phyloP scores from a whole-genome alignment of 169 alveolate genomes.

The Plasmodium ovale region DNA sequence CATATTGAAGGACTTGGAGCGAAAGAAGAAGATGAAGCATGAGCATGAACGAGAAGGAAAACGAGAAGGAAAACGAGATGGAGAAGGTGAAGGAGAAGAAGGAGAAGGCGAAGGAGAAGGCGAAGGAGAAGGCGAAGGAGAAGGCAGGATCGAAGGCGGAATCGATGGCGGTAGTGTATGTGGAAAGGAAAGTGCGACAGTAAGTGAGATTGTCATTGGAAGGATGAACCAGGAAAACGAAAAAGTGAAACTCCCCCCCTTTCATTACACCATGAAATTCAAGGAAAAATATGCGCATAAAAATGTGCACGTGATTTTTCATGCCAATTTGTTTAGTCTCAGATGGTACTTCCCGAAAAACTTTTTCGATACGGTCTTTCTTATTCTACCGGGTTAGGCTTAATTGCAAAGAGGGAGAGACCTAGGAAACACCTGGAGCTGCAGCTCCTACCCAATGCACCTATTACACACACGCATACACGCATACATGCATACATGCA shows the following conservation, averaged over 20 bases:
- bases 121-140: neutral
- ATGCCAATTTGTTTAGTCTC: slow-evolving; percentile 25
- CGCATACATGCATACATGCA: too few relatives aligned
- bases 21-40: slow-evolving; percentile 7
- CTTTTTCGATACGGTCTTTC: slow-evolving; percentile 36
- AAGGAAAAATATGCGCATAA: slow-evolving; percentile 8
- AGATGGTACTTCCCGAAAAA: slow-evolving; percentile 13
- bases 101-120: neutral
- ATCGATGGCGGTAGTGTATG: neutral
- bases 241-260: too few relatives aligned
- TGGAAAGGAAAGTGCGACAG: too few relatives aligned
- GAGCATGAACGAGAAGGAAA: neutral
- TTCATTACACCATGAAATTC: slow-evolving; percentile 40
- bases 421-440: too few relatives aligned
- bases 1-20: slow-evolving; percentile 30
- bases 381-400: slow-evolving; percentile 54
- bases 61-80: neutral
- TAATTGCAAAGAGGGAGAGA: neutral
- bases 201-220: too few relatives aligned
- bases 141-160: neutral
- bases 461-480: too few relatives aligned
- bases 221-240: too few relatives aligned
- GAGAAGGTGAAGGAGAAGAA: neutral
- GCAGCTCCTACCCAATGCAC: too few relatives aligned
- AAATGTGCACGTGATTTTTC: slow-evolving; percentile 9